Base-by-base conservation (phyloP, 208 protist genomes). In the Trypanosoma conorhini region DNA sequence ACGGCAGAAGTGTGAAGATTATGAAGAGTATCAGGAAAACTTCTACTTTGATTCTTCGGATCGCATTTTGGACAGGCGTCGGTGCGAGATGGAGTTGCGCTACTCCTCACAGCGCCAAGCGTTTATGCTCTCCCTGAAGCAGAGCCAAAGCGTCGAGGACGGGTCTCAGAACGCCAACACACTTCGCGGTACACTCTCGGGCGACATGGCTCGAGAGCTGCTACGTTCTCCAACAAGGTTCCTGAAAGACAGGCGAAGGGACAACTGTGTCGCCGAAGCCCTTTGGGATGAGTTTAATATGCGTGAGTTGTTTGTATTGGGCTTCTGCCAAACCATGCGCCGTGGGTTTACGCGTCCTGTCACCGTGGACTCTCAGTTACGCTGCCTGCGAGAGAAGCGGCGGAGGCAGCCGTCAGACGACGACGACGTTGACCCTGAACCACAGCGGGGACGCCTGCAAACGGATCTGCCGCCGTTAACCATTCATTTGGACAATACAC, bases 41-140 rank as follows among this genome's bases (percentile, higher is more conserved):
- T 89, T 87, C 71, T 69, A 65, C 50, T 95, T 93, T 77, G 89
- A 95, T 75, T 64, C 75, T 28, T 58, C 73, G 0, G 52, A 80
- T 48, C 31, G 74, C 19, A 82, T 72, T 40, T 77, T 95, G 62
- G 60, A 58, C 1, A 58, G 46, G 21, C 65, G 70, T 15, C 51
- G 67, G 10, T 86, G 76, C 67, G 85, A 85, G 33, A 67, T 91
- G n/a, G 78, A 84, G 8, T 81, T 95, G 57, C 83, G 90, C 13
- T 79, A 70, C 60, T 67, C 72, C 54, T 63, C 74, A 30, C 70
- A 74, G 46, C 40, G 57, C 30, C 35, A 38, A 13, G 67, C 74
- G 30, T 92, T 89, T 66, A 62, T 66, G 19, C 73, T 92, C 4
- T 78, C 79, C 13, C 62, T 96, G 13, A 93, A 92, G 69, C 77